Percentiles rank a stretch among this genome's conserved stretches.
Conservation (phyloP, 176 grass and related monocot genomes). For the barley (Hordeum vulgare) region MorexV3_pseudomolecules_assembly NC_058524.1:580543012-580543511, state of each 20-base stretch:
- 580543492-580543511: background rate
- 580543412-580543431: too few relatives aligned
- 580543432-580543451: background rate
- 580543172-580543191: background rate
- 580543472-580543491: background rate
- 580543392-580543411: background rate
- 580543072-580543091: background rate
- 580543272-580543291: background rate
- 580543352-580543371: background rate
- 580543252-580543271: constrained; percentile 9
- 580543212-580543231: constrained; percentile 22
- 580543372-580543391: constrained; percentile 6
- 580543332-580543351: background rate
- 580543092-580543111: background rate
- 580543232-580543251: background rate
- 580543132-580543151: background rate
- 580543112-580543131: background rate
- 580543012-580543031: background rate
- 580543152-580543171: background rate
- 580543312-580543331: background rate
- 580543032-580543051: background rate
- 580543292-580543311: background rate
- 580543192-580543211: background rate
- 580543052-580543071: background rate
- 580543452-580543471: constrained; percentile 5